Conservation (phyloP, 176 grass and related monocot species). For the Carex pumila region DNA sequence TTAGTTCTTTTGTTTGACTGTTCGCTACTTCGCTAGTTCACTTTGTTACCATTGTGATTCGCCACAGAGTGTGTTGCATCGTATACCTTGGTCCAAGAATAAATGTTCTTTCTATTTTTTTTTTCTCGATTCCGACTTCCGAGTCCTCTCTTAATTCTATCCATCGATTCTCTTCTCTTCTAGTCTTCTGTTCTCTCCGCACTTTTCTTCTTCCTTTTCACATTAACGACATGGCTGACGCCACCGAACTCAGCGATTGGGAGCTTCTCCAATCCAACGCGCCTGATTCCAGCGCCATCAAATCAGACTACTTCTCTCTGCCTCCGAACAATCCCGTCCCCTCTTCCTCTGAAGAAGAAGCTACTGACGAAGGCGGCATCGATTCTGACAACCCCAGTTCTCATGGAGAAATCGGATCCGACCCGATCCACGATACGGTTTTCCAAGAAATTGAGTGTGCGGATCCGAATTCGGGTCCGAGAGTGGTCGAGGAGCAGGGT, state of each 20-base stretch:
- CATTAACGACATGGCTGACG: slow-evolving; percentile 6
- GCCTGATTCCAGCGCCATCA: slow-evolving; percentile 17
- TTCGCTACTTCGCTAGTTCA: no score
- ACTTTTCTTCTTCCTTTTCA: not conserved
- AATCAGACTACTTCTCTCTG: slow-evolving; percentile 27
- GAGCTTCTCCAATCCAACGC: slow-evolving; percentile 13
- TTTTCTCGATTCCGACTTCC: slow-evolving; percentile 7
- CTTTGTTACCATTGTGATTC: not conserved
- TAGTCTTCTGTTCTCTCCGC: not conserved
- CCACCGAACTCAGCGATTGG: slow-evolving; percentile 24
- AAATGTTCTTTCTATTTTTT: not conserved
- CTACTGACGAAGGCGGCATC: slow-evolving; percentile 18
- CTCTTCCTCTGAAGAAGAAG: not conserved
- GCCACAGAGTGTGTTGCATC: not conserved
- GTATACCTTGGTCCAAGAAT: not conserved
- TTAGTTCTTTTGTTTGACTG: not conserved
- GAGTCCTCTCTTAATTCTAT: not conserved
- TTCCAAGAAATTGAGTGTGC: slow-evolving; percentile 1
- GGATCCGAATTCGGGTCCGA: slow-evolving; percentile 16
- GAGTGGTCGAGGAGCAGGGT: not conserved
- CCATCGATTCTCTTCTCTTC: slow-evolving; percentile 8
- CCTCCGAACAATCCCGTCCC: not conserved
- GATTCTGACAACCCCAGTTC: slow-evolving; percentile 39
- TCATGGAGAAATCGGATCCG: slow-evolving; percentile 7
- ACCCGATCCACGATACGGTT: not conserved